These are phyloP conservation scores for Hura crepitans DNA, from an alignment of 441 rosid species.

Conservation along the genomic window DNA sequence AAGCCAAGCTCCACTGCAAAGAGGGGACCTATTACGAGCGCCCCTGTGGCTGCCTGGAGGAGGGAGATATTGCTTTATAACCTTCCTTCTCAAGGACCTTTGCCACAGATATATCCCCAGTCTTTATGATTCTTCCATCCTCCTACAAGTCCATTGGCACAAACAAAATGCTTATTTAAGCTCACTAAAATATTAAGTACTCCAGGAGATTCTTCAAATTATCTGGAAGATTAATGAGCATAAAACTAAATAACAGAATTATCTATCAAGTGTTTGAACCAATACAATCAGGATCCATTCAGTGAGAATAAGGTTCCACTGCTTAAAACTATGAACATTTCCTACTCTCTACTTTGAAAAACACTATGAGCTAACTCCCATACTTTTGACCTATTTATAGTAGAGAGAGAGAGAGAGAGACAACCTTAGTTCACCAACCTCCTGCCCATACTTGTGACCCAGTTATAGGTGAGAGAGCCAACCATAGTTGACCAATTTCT, in stretches of 20 bases:
- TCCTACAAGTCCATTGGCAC: constrained; percentile 43
- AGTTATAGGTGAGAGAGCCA: neutral
- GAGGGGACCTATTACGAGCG: constrained; percentile 15
- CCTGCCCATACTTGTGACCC: neutral
- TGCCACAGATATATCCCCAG: constrained; percentile 77
- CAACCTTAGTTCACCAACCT: neutral
- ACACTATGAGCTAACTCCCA: neutral
- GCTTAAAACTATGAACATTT: neutral
- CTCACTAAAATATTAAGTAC: neutral
- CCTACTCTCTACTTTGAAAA: neutral
- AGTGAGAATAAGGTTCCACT: neutral
- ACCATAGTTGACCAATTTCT: neutral
- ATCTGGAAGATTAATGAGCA: neutral
- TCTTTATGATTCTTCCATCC: constrained; percentile 71
- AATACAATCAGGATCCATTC: neutral
- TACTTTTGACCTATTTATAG: neutral
- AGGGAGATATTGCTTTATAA: constrained; percentile 60
- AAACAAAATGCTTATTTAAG: neutral
- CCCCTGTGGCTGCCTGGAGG: constrained; percentile 24
- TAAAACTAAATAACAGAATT: neutral
- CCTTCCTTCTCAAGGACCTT: constrained; percentile 76
- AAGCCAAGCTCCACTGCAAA: neutral
- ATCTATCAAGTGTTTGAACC: constrained; percentile 4
- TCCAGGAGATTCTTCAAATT: neutral
- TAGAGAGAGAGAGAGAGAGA: neutral